Evolutionary conservation across 2,329 filamentous ascomycete genomes (phyloP).

Genomic region (Claviceps sp.): DNA sequence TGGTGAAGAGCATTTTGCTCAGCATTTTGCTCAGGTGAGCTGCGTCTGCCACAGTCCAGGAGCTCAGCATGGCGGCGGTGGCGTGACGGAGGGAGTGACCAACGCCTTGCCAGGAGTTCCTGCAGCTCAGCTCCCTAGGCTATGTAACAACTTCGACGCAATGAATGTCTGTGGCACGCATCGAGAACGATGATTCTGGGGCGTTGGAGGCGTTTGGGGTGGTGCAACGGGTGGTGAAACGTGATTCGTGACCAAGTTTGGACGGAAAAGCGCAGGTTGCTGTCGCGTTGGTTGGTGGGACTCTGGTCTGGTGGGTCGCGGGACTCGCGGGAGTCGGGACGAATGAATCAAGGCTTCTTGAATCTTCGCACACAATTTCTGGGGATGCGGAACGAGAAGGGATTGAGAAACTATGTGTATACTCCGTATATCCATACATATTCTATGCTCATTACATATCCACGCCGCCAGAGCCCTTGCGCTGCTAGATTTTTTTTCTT

Average conservation of each 20-base stretch:
- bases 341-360: too few species aligned
- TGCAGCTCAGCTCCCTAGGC: neutral
- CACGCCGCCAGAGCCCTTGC: too few species aligned
- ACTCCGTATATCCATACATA: too few species aligned
- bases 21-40: neutral
- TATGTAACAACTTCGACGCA: too few species aligned
- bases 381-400: too few species aligned
- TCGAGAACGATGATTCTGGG: neutral
- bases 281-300: too few species aligned
- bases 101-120: neutral
- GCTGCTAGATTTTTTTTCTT: too few species aligned
- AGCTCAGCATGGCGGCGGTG: neutral
- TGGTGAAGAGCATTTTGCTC: neutral
- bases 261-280: conserved; percentile 1
- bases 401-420: too few species aligned
- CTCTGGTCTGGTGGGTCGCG: too few species aligned
- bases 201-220: neutral
- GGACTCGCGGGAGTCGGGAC: too few species aligned
- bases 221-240: neutral
- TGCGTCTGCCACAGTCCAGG: neutral
- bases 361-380: too few species aligned
- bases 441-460: too few species aligned
- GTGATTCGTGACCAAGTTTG: neutral
- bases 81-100: neutral
- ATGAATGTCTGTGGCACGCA: neutral